Conservation (phyloP, 257 asterid species). For the Anisodus tanguticus region DNA sequence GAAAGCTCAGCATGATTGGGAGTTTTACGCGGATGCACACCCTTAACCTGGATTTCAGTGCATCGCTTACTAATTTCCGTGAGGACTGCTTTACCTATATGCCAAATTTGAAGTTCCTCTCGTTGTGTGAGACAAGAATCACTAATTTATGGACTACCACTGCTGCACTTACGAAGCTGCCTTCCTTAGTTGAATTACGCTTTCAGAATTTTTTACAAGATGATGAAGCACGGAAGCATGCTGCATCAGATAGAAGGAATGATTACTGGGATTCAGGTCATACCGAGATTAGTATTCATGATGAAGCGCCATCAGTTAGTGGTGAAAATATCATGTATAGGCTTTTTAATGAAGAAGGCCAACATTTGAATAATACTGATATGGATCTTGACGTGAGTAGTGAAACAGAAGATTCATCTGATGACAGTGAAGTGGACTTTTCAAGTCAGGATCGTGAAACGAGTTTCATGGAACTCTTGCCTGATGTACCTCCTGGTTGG, state of each 20-base stretch:
- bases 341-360: slow-evolving; percentile 50
- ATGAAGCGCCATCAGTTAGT: slow-evolving; percentile 47
- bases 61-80: slow-evolving; percentile 77
- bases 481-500: slow-evolving; percentile 57
- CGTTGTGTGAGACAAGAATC: slow-evolving; percentile 84
- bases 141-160: slow-evolving; percentile 85
- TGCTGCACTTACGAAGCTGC: slow-evolving; percentile 80
- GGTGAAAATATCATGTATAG: slow-evolving; percentile 47
- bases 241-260: slow-evolving; percentile 49
- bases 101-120: slow-evolving; percentile 81
- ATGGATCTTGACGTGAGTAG: slow-evolving; percentile 49
- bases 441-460: slow-evolving; percentile 49
- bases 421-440: slow-evolving; percentile 82
- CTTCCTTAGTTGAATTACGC: slow-evolving; percentile 75
- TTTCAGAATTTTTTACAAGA: slow-evolving; percentile 62
- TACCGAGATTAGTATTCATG: slow-evolving; percentile 39
- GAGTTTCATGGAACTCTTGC: slow-evolving; percentile 45
- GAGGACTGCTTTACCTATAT: slow-evolving; percentile 82
- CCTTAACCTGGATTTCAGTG: slow-evolving; percentile 87
- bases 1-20: slow-evolving; percentile 82
- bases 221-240: slow-evolving; percentile 44
- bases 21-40: slow-evolving; percentile 60
- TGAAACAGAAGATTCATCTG: slow-evolving; percentile 64
- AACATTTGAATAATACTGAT: slow-evolving; percentile 48
- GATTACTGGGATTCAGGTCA: slow-evolving; percentile 46